Percentiles rank a stretch among this genome's conserved stretches.
Conservation (phyloP, 305 asterid species). For the Solanum aculeatissimum region DNA sequence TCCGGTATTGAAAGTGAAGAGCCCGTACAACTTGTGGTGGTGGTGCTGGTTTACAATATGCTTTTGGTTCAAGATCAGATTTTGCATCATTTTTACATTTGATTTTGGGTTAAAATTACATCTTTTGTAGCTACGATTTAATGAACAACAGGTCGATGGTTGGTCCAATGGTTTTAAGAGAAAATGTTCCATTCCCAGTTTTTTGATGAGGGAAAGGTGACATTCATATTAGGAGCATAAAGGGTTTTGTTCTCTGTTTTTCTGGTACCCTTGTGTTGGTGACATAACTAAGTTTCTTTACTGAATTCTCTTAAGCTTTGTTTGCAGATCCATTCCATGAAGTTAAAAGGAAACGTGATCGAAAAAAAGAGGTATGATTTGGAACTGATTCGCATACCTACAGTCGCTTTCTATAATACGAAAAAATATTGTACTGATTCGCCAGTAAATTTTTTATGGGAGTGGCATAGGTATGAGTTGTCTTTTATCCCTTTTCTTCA, state of each 20-base stretch:
- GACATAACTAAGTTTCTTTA: constrained; percentile 7
- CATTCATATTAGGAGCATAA: background rate
- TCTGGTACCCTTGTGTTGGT: background rate
- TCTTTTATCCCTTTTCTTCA: background rate
- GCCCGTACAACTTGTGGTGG: background rate
- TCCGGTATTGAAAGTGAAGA: too few species aligned
- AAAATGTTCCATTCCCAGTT: background rate
- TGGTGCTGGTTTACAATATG: background rate
- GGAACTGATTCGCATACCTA: background rate
- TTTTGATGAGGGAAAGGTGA: background rate
- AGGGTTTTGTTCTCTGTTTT: background rate
- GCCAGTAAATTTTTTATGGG: background rate
- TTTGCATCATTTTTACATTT: background rate
- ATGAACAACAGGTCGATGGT: background rate
- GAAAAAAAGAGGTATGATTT: constrained; percentile 63
- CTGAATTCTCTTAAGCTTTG: background rate
- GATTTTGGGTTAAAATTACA: background rate
- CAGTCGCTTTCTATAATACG: background rate
- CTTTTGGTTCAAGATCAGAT: background rate
- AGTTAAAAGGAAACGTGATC: constrained; percentile 78
- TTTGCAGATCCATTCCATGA: constrained; percentile 83
- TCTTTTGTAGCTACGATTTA: background rate
- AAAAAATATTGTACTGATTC: background rate
- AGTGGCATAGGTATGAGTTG: background rate
- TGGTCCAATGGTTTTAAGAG: background rate